Base-by-base conservation (phyloP, 306 rosid species). In the Fagus crenata region DNA sequence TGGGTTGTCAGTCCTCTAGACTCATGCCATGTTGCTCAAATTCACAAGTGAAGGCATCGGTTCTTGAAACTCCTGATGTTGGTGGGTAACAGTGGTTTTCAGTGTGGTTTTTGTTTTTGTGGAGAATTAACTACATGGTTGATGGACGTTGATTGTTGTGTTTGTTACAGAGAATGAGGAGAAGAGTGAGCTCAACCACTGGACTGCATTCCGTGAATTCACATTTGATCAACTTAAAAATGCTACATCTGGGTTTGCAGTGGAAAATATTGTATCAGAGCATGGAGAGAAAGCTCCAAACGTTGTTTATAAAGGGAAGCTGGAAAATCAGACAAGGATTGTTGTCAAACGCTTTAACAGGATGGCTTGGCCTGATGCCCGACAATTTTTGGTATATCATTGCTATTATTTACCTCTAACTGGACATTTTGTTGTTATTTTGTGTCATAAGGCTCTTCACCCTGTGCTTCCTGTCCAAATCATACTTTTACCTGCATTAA, bases 211-310 rank as follows among this genome's bases (percentile, higher is more conserved):
- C 78, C 81, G 84, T 18, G 97, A 92, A 78, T 90, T 87, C 84
- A 85, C 93, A 6, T 82, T 90, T 0, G 93, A 85, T 85, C 96
- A 87, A 54, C 96, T 92, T 4, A 90, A 87, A 85, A 92, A 88
- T 67, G 96, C 97, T 8, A 92, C 96, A 67, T 92, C 97, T 71
- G 91, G 96, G 73, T 92, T 92, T 79, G 90, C 96, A 39, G 97
- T 88, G 49, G 97, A 90, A 81, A 90, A 90, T 75, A 92, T 92
- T 81, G 95, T 88, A 63, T 92, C 96, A 51, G 97, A 92, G 81
- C 97, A 90, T 75, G 97, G 93, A 61, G 93, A 92, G 87, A 92
- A 87, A 77, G 97, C 96, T 80, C 96, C 97, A 8, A 92, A 92
- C 81, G 87, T 92, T 84, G 97, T 92, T 74, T 92, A 90, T 80